Base-by-base conservation (phyloP, 441 rosid genomes). In the Populus tomentosa region DNA sequence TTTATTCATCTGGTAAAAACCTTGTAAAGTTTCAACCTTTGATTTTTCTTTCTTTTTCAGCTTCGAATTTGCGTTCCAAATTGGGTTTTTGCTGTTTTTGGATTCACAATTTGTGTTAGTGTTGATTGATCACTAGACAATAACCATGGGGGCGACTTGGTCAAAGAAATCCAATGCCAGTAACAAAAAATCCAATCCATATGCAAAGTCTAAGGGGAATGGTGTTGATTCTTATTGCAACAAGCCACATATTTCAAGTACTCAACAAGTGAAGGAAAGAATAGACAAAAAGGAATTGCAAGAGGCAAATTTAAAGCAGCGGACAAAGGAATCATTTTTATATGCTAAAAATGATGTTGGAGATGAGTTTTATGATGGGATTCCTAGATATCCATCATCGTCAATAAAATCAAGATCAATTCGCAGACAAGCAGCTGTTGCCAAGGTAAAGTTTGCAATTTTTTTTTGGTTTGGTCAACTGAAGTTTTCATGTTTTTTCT, bases 331-430 rank as follows among this genome's bases (percentile, higher is more conserved):
- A 1, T 53, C 61, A 18, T 53, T 53, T 53, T 30, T 36, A 3
- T 53, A 42, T 23, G 35, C 63, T 40, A 35, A 14, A 33, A 36
- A 30, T 30, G 71, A 24, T 30, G 62, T 2, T 53, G 61, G 21
- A 2, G 80, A 73, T 36, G 81, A 77, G n/a, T 74, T 75, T 35
- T 83, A 83, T 40, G 85, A 83, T 69, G 85, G 85, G 61, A 83
- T 83, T 75, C 85, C 85, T 68, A 33, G 23, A 32, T 64, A 23
- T 24, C 33, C 28, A 64, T 64, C 67, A 7, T 69, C 77, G 5
- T 80, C 81, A 46, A 65, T 77, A 7, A 67, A 71, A 20, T 78
- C 84, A 18, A 71, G 79, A 67, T 81, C 84, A 7, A 32, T 53
- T 6, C 76, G 81, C 35, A 59, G 46, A 20, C 84, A 77, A 56